phyloP scores from a whole-genome alignment of 2,329 filamentous ascomycete species.

The Phoma sp. region DNA sequence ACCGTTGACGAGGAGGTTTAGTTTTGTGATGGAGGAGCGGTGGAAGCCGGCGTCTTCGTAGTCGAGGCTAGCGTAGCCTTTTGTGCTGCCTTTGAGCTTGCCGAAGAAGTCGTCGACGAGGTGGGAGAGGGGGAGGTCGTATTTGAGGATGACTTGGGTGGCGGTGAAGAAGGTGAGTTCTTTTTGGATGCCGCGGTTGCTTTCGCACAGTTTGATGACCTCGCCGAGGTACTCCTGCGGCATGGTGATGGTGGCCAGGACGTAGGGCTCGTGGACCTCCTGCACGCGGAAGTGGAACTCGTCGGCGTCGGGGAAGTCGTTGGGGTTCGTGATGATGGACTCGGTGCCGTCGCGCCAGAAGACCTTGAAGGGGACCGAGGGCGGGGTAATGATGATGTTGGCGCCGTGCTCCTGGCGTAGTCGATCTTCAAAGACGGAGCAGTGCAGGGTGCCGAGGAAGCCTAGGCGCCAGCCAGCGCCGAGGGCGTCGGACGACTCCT shows the following conservation, averaged over 20 bases:
- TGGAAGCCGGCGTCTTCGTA: constrained; percentile 96
- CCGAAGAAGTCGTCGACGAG: constrained; percentile 97
- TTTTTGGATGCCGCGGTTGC: constrained; percentile 84
- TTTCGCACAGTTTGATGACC: constrained; percentile 93
- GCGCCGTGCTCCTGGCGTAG: constrained; percentile 92
- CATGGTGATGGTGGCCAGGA: constrained; percentile 83
- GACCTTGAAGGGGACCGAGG: constrained; percentile 90
- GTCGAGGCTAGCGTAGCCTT: constrained; percentile 93
- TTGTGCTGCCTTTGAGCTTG: constrained; percentile 90
- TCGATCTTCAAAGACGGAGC: constrained; percentile 98
- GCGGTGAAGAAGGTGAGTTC: constrained; percentile 90
- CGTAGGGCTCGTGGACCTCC: constrained; percentile 75
- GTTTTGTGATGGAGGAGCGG: constrained; percentile 78
- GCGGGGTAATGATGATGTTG: constrained; percentile 95
- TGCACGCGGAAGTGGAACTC: constrained; percentile 59
- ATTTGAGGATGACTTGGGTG: constrained; percentile 92
- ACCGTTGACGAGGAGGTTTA: constrained; percentile 94
- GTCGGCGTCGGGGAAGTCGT: constrained; percentile 82
- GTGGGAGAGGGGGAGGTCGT: constrained; percentile 84
- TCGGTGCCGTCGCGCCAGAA: constrained; percentile 79
- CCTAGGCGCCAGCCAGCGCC: constrained; percentile 93
- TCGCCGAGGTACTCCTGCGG: constrained; percentile 94
- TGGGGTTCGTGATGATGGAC: constrained; percentile 81
- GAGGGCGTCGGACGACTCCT: constrained; percentile 91
- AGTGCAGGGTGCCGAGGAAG: constrained; percentile 95